These are phyloP conservation scores for Marasmius fiardii DNA, from an alignment of 1,284 basidiomycete genomes.

Conservation along the genomic window DNA sequence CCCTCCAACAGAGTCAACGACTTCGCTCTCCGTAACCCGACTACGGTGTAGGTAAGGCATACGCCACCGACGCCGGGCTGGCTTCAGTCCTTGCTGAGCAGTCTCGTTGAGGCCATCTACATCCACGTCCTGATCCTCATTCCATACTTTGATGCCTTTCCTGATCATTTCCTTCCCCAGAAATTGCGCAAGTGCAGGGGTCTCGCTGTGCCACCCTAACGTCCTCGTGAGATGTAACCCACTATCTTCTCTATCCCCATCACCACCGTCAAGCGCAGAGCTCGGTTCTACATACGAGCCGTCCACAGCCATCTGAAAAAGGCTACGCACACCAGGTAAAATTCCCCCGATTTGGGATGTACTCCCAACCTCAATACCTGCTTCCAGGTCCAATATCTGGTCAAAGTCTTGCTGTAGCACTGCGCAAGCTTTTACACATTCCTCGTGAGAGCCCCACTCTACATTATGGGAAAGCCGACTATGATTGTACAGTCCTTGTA, in stretches of 20 bases:
- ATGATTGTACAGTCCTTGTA: constrained; percentile 76
- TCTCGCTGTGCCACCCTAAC: constrained; percentile 66
- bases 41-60: constrained; percentile 24
- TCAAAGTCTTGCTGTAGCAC: constrained; percentile 35
- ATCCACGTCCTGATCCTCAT: constrained; percentile 45
- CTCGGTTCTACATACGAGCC: constrained; percentile 13
- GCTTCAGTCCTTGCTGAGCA: neutral
- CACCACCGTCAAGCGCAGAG: constrained; percentile 8
- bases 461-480: constrained; percentile 63
- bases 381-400: constrained; percentile 40
- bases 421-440: constrained; percentile 67
- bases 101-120: constrained; percentile 28
- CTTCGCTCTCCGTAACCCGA: neutral
- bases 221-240: constrained; percentile 51
- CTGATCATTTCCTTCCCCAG: constrained; percentile 57
- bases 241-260: constrained; percentile 1
- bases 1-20: neutral
- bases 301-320: constrained; percentile 72
- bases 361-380: constrained; percentile 54
- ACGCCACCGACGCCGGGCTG: constrained; percentile 22
- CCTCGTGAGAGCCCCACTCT: constrained; percentile 74
- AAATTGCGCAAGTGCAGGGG: constrained; percentile 68
- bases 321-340: constrained; percentile 56
- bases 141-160: constrained; percentile 52
- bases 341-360: constrained; percentile 32